Conservation (phyloP, 2,329 filamentous ascomycete species). For the Fusarium udum region DNA sequence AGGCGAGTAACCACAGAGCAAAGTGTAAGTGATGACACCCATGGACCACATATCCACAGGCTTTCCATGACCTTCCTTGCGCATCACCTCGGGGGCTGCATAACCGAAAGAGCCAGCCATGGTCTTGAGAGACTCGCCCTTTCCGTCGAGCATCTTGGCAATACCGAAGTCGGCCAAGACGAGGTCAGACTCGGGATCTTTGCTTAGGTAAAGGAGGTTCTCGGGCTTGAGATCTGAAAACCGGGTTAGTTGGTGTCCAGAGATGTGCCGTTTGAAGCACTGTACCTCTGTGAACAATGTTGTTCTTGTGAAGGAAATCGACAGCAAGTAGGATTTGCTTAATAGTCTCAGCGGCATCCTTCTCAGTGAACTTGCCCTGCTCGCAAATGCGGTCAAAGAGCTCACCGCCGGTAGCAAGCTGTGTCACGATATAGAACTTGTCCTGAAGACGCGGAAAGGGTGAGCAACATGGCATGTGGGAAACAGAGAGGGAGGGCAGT, state of each 20-base stretch:
- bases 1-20: constrained; percentile 97
- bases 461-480: constrained; percentile 16
- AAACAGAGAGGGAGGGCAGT: not conserved
- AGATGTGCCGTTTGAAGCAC: not conserved
- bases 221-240: constrained; percentile 91
- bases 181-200: constrained; percentile 79
- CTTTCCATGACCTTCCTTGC: constrained; percentile 96
- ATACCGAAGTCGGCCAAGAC: constrained; percentile 98
- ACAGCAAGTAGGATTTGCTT: constrained; percentile 93
- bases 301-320: constrained; percentile 91
- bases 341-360: constrained; percentile 95
- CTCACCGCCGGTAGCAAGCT: constrained; percentile 94
- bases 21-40: constrained; percentile 97
- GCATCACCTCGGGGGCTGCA: constrained; percentile 96
- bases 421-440: constrained; percentile 99
- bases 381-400: constrained; percentile 98
- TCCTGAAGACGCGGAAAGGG: constrained; percentile 65
- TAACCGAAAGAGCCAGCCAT: constrained; percentile 99
- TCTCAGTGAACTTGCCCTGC: constrained; percentile 97
- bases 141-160: constrained; percentile 93
- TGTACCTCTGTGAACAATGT: constrained; percentile 93
- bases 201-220: constrained; percentile 92
- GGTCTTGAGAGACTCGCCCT: constrained; percentile 91
- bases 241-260: constrained; percentile 5
- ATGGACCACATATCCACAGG: constrained; percentile 99